Conservation (phyloP, 345 rosid genomes). For the Luvunga scandens region DNA sequence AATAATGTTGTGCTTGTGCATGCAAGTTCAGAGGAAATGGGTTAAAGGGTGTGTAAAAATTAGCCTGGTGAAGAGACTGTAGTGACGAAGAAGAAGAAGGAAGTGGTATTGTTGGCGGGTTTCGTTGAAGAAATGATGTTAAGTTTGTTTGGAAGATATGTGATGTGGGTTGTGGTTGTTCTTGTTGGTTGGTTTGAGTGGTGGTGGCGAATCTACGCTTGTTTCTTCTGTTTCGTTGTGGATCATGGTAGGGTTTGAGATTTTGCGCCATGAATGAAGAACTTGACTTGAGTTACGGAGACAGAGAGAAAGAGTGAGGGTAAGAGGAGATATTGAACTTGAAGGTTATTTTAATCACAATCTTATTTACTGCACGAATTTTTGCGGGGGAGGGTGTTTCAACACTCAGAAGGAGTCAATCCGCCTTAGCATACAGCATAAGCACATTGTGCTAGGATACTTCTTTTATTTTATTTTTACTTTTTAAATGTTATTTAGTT, state of each 20-base stretch:
- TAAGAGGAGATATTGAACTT: background rate
- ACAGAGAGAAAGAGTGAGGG: background rate
- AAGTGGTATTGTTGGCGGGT: background rate
- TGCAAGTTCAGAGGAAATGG: conserved; percentile 1
- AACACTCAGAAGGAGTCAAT: background rate
- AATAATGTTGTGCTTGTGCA: background rate
- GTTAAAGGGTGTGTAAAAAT: conserved; percentile 14
- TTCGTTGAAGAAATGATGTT: background rate
- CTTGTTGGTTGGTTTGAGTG: conserved; percentile 16
- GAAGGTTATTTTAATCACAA: background rate
- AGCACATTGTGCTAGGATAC: too few species aligned
- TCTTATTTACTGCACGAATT: background rate
- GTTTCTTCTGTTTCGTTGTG: conserved; percentile 42
- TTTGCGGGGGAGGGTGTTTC: background rate
- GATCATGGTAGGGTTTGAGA: conserved; percentile 26
- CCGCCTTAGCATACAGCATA: background rate
- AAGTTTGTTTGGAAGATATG: background rate
- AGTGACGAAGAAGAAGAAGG: background rate
- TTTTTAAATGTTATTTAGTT: too few species aligned
- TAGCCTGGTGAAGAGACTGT: background rate
- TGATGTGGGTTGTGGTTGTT: conserved; percentile 13
- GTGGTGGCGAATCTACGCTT: conserved; percentile 19
- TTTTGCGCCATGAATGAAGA: conserved; percentile 28
- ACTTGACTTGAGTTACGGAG: background rate
- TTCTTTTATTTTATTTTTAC: too few species aligned